Base-by-base conservation (phyloP, 192 early-diverging fungal species). In the Obelidium mucronatum region DNA sequence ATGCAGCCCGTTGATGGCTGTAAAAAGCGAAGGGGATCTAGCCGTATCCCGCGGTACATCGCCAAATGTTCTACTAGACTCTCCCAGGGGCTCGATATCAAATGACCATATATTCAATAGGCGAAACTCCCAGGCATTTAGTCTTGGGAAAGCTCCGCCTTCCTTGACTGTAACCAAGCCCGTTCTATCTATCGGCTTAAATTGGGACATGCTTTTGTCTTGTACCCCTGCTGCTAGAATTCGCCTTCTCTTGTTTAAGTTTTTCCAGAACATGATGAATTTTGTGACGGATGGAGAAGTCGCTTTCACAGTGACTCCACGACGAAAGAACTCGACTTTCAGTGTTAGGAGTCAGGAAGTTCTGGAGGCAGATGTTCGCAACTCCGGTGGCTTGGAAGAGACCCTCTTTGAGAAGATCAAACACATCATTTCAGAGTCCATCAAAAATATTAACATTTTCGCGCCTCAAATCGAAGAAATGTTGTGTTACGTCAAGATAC, bases 401-500 rank as follows among this genome's bases (percentile, higher is more conserved):
- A 79, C 79, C 53, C 48, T 80, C 3, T 33, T 83, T 34, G 82
- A 80, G 30, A 24, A 56, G 30, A 59, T 83, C 51, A 72, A 66
- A 1, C 35, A 73, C 4, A 31, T 56, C 24, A 30, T 80, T 34
- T 26, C 40, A 8, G 48, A 28, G 40, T 26, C 31, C 6, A 60
- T 51, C 34, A 69, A 48, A 17, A 24, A 61, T 13, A 13, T 64
- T 5, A n/a, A 74, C 11, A 42, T 74, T 30, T 24, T 74, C 19
- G 30, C 30, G 19, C 5, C 72, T 2, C 24, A 40, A 17, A 34
- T 74, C n/a, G 55, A 74, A 11, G 72, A 74, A 28, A 62, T 60
- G 36, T 67, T 71, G 36, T 84, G 83, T 40, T 84, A 79, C 71
- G 83, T 84, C 13, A 84, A 84, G 54, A 73, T 84, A 2, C 67